phyloP scores from a whole-genome alignment of 2,329 filamentous ascomycete genomes.

The Ramularia endophylla region DNA sequence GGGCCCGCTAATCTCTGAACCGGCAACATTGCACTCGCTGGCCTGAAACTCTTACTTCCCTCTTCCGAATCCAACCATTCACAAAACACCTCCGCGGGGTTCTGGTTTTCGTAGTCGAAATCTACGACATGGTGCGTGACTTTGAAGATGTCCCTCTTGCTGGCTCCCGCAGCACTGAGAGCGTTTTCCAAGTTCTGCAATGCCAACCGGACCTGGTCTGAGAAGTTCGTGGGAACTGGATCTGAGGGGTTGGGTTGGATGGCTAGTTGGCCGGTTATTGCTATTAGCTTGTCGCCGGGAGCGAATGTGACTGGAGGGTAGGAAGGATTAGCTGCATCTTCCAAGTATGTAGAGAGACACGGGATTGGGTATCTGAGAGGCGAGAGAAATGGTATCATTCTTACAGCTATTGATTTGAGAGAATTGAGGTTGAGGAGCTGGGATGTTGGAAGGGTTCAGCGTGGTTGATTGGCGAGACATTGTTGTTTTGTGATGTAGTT shows the following conservation, averaged over 20 bases:
- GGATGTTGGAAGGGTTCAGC: conserved; percentile 4
- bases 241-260: conserved; percentile 11
- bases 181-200: conserved; percentile 18
- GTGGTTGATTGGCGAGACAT: conserved; percentile 3
- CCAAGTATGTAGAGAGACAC: too few species aligned
- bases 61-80: conserved; percentile 17
- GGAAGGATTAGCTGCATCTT: too few species aligned
- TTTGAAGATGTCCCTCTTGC: conserved; percentile 19
- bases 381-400: too few species aligned
- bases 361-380: too few species aligned
- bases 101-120: conserved; percentile 16
- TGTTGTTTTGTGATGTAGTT: too few species aligned
- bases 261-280: conserved; percentile 17
- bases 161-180: conserved; percentile 13
- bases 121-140: conserved; percentile 20
- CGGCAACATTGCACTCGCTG: conserved; percentile 18
- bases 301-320: conserved; percentile 10
- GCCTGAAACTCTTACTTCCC: too few species aligned
- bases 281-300: conserved; percentile 13
- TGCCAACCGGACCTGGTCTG: conserved; percentile 14
- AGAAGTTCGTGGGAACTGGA: conserved; percentile 8
- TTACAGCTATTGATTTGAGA: conserved; percentile 16
- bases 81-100: conserved; percentile 13
- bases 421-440: conserved; percentile 14
- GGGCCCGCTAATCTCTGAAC: conserved; percentile 11